A percentile compares a stretch with the other conserved stretches of the same genome.
These are phyloP conservation scores for Clarkia xantiana DNA, from an alignment of 345 rosid species.

Conservation along the genomic window DNA sequence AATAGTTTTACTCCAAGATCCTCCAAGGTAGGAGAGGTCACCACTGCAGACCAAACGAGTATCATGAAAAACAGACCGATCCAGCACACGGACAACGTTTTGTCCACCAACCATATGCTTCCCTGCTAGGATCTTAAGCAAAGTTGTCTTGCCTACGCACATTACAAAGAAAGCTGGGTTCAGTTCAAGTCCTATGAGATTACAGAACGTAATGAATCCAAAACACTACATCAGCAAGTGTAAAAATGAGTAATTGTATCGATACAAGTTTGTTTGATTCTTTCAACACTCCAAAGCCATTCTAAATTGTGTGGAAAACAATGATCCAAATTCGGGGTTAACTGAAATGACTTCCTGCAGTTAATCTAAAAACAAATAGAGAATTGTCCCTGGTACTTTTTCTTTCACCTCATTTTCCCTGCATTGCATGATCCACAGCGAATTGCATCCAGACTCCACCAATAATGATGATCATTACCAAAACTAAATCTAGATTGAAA, in stretches of 20 bases:
- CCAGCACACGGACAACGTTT: slow-evolving; percentile 63
- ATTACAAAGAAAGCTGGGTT: background rate
- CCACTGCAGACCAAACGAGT: slow-evolving; percentile 77
- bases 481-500: background rate
- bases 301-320: too few relatives aligned
- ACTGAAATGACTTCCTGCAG: too few relatives aligned
- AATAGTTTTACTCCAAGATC: slow-evolving; percentile 86
- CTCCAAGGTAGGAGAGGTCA: slow-evolving; percentile 77
- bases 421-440: too few relatives aligned
- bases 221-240: background rate
- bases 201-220: background rate
- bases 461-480: too few relatives aligned
- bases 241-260: too few relatives aligned
- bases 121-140: slow-evolving; percentile 74
- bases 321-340: too few relatives aligned
- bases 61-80: slow-evolving; percentile 77
- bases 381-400: too few relatives aligned
- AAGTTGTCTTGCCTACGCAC: slow-evolving; percentile 65
- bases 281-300: too few relatives aligned
- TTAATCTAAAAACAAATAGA: too few relatives aligned
- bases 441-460: too few relatives aligned
- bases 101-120: slow-evolving; percentile 95
- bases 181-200: background rate
- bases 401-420: too few relatives aligned
- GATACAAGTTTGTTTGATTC: too few relatives aligned